A percentile compares a stretch with the other conserved stretches of the same genome.
phyloP scores from a whole-genome alignment of 371 early-diverging fungal genomes.

The Dichotomocladium elegans region DNA sequence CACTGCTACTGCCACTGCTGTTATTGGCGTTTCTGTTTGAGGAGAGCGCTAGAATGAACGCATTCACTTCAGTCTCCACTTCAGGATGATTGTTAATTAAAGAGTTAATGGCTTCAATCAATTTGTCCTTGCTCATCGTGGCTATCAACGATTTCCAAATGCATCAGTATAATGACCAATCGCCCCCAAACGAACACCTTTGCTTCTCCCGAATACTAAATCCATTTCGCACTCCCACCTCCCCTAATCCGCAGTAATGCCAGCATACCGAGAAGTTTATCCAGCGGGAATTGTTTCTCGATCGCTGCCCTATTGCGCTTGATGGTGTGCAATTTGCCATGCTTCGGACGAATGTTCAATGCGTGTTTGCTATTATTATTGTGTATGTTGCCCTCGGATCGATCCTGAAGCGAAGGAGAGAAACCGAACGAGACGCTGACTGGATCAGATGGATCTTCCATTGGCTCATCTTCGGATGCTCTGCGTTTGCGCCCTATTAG shows the following conservation, averaged over 20 bases:
- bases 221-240: no score
- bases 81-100: conserved; percentile 16
- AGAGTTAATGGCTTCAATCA: no score
- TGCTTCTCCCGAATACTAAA: no score
- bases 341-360: neutral
- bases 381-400: neutral
- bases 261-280: conserved; percentile 15
- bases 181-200: no score
- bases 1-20: no score
- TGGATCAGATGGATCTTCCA: conserved; percentile 1
- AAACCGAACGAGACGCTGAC: neutral
- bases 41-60: neutral
- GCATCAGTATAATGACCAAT: no score
- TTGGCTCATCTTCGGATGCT: conserved; percentile 12
- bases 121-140: conserved; percentile 15
- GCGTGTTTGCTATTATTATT: neutral
- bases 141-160: conserved; percentile 3
- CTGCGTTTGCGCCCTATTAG: conserved; percentile 7
- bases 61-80: conserved; percentile 6
- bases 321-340: conserved; percentile 5
- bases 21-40: no score
- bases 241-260: neutral
- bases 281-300: conserved; percentile 16
- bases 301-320: conserved; percentile 11
- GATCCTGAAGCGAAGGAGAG: neutral